Base-by-base conservation (phyloP, 495 filamentous ascomycete genomes). In the Lophiostoma macrostomum region DNA sequence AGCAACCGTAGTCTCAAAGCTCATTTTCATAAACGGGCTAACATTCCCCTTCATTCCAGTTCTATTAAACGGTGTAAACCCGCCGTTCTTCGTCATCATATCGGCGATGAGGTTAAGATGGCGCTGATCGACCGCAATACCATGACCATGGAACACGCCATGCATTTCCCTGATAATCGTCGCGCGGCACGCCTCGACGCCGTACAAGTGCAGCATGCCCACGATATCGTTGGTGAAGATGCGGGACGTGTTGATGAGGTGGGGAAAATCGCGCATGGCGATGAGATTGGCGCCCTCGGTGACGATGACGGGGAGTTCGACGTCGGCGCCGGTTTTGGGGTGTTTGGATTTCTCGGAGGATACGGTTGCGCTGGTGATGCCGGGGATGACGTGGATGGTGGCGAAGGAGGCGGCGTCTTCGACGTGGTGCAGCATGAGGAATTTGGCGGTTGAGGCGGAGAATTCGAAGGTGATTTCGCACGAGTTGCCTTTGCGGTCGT, bases 21-120 rank as follows among this genome's bases (percentile, higher is more conserved):
- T 94, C 90, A 96, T 96, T 78, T 96, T 96, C 70, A 91, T 85
- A 56, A 97, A 90, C 0, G 93, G 90, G 44, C 85, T 91, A 13
- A 88, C 82, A 63, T 84, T 86, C 52, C 85, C 80, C 66, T 83
- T 86, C 45, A 97, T 67, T 14, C 91, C 93, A 59, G 84, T 91
- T 37, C 93, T 85, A 70, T 87, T 95, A 74, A 97, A 99, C 2
- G 91, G 83, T 14, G 79, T 83, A 71, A 93, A 97, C 14, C 81
- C 82, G 56, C 93, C 93, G 54, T 81, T 83, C 22, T 90, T 74
- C 14, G 94, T 97, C 93, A 98, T 98, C 70, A 85, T 87, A 72
- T 98, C 93, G 45, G 86, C 91, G 60, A 98, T 96, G 53, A 98
- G 78, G 71, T 91, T 96, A 60, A 99, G 72, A 71, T 99, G 93